Percentiles rank a stretch among this genome's conserved stretches.
Evolutionary conservation across 495 filamentous ascomycete genomes (phyloP).

Genomic region (Neurospora sp.): DNA sequence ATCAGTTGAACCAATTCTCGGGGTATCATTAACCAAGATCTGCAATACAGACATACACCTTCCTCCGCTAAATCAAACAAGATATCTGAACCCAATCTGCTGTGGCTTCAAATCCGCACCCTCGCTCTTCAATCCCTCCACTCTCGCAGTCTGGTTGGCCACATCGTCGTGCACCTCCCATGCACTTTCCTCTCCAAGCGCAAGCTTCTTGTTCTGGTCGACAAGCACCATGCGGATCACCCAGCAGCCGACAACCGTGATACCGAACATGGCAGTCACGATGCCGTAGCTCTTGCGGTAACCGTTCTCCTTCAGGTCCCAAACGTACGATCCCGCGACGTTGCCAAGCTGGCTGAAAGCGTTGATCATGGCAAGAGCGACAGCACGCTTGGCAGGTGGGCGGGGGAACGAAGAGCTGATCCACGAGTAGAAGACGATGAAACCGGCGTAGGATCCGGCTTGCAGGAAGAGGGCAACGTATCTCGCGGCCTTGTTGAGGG

Average conservation of each 20-base stretch:
- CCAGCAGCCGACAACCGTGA: slow-evolving; percentile 37
- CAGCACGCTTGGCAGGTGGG: slow-evolving; percentile 69
- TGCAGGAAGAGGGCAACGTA: slow-evolving; percentile 72
- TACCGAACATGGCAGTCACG: slow-evolving; percentile 54
- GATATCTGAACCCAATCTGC: slow-evolving; percentile 8
- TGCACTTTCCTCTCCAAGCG: slow-evolving; percentile 25
- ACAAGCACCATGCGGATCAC: slow-evolving; percentile 50
- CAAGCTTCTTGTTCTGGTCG: slow-evolving; percentile 58
- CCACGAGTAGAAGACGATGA: slow-evolving; percentile 67
- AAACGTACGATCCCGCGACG: slow-evolving; percentile 71
- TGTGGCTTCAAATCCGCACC: not conserved
- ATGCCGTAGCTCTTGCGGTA: slow-evolving; percentile 34
- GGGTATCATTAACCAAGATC: slow-evolving; percentile 1
- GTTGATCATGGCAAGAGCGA: slow-evolving; percentile 68
- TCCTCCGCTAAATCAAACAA: not conserved
- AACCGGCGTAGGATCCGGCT: slow-evolving; percentile 48
- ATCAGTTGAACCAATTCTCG: not conserved
- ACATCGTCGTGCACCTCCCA: slow-evolving; percentile 16
- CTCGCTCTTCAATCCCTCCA: slow-evolving; percentile 4
- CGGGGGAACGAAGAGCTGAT: slow-evolving; percentile 64
- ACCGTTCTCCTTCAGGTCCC: slow-evolving; percentile 37
- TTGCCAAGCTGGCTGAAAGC: slow-evolving; percentile 59
- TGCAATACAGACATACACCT: not conserved
- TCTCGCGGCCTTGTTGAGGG: slow-evolving; percentile 51
- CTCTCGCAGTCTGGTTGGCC: slow-evolving; percentile 9